phyloP scores from a whole-genome alignment of 306 rosid genomes.

The Erythrophleum fordii region DNA sequence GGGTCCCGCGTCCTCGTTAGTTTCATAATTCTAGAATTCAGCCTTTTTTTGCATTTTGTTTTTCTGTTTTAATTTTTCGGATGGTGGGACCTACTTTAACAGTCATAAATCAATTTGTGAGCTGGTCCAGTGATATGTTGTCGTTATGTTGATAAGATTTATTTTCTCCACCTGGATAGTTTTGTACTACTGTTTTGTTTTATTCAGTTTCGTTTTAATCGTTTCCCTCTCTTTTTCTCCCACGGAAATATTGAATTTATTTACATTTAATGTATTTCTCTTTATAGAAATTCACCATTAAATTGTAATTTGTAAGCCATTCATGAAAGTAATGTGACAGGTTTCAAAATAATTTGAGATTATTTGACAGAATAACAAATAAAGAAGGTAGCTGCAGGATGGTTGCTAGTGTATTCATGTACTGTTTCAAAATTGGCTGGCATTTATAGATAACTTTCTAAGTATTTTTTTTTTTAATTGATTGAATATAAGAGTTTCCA shows the following conservation, averaged over 20 bases:
- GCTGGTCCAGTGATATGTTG: background rate
- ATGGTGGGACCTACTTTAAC: background rate
- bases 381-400: background rate
- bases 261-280: background rate
- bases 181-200: conserved; percentile 26
- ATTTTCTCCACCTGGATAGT: background rate
- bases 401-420: background rate
- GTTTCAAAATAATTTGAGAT: background rate
- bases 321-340: background rate
- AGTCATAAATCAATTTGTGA: background rate
- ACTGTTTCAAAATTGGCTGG: background rate
- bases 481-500: background rate
- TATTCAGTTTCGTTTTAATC: background rate
- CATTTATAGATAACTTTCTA: background rate
- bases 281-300: background rate
- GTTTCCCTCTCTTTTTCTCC: background rate
- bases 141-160: background rate
- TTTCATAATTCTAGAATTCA: background rate
- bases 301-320: background rate
- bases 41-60: background rate
- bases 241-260: background rate
- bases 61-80: background rate
- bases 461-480: too few relatives aligned
- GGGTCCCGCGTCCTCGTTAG: conserved; percentile 28
- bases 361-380: background rate